These are phyloP conservation scores for Apodospora peruviana DNA, from an alignment of 495 filamentous ascomycete species.

Conservation along the genomic window DNA sequence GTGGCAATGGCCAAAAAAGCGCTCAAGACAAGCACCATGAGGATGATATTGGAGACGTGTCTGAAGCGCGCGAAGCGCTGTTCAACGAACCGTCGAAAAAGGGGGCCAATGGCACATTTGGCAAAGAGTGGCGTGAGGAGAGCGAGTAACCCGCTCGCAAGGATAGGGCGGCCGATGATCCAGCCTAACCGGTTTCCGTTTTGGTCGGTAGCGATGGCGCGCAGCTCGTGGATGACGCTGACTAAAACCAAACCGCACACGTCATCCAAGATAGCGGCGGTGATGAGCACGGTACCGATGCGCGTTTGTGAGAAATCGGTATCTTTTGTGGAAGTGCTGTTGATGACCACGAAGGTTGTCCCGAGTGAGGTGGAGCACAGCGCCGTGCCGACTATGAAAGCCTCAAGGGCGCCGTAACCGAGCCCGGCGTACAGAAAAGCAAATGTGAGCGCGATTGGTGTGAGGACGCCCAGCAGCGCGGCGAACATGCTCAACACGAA, in stretches of 20 bases:
- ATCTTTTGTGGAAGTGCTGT: constrained; percentile 31
- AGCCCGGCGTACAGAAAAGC: constrained; percentile 35
- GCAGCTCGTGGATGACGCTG: constrained; percentile 52
- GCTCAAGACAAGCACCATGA: constrained; percentile 15
- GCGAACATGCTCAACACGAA: constrained; percentile 53
- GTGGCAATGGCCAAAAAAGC: constrained; percentile 19
- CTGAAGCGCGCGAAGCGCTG: neutral
- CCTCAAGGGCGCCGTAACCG: constrained; percentile 42
- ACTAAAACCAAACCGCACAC: constrained; percentile 78
- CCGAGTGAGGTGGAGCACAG: constrained; percentile 72
- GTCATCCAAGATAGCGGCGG: constrained; percentile 79
- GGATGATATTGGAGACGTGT: constrained; percentile 10
- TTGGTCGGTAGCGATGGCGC: constrained; percentile 20
- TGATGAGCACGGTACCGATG: constrained; percentile 62
- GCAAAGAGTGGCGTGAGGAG: constrained; percentile 18
- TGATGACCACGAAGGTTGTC: constrained; percentile 71
- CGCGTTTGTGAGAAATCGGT: constrained; percentile 51
- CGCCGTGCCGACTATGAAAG: constrained; percentile 72
- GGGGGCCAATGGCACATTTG: constrained; percentile 7
- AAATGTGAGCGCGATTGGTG: constrained; percentile 67
- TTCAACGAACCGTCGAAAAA: constrained; percentile 12
- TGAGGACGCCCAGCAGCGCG: constrained; percentile 57
- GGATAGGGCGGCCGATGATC: constrained; percentile 23
- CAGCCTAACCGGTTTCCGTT: constrained; percentile 15
- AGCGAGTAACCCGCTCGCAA: constrained; percentile 19